Percentiles rank a stretch among this genome's conserved stretches.
Evolutionary conservation across 345 rosid genomes (phyloP).

Genomic region (Xanthoceras sorbifolium): DNA sequence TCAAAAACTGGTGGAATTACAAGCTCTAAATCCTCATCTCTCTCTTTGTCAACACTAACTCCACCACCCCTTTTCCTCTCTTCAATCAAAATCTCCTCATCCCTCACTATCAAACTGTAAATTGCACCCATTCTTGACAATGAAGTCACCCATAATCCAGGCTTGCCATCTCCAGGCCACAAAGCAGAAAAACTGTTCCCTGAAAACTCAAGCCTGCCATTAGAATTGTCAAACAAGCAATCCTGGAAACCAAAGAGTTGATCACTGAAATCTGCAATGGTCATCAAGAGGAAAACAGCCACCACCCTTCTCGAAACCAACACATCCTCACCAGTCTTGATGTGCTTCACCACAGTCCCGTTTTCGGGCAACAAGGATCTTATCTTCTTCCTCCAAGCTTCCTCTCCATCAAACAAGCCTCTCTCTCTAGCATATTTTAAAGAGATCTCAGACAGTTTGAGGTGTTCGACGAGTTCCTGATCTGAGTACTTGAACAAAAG

Average conservation of each 20-base stretch:
- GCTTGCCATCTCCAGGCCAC: conserved; percentile 95
- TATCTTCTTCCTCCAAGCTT: conserved; percentile 84
- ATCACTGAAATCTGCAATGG: conserved; percentile 93
- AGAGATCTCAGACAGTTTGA: conserved; percentile 54
- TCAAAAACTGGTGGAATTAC: conserved; percentile 76
- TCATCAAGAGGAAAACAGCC: conserved; percentile 71
- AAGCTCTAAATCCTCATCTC: conserved; percentile 76
- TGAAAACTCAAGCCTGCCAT: conserved; percentile 65
- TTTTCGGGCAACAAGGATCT: conserved; percentile 52
- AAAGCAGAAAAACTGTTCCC: conserved; percentile 57
- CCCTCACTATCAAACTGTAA: conserved; percentile 62
- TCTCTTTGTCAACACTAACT: conserved; percentile 32
- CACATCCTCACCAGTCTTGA: conserved; percentile 77
- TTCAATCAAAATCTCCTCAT: conserved; percentile 68
- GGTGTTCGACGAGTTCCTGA: conserved; percentile 65
- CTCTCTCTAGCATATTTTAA: conserved; percentile 62
- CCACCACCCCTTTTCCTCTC: conserved; percentile 47
- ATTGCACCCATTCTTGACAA: conserved; percentile 82
- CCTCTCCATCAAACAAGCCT: conserved; percentile 56
- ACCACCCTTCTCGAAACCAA: conserved; percentile 62
- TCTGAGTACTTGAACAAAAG: conserved; percentile 77
- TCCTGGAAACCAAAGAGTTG: conserved; percentile 83
- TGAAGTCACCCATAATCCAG: conserved; percentile 82
- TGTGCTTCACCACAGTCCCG: conserved; percentile 66
- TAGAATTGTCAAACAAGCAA: conserved; percentile 51